These are phyloP conservation scores for Musa beccarii DNA, from an alignment of 176 grass and related monocot species.

Conservation along the genomic window DNA sequence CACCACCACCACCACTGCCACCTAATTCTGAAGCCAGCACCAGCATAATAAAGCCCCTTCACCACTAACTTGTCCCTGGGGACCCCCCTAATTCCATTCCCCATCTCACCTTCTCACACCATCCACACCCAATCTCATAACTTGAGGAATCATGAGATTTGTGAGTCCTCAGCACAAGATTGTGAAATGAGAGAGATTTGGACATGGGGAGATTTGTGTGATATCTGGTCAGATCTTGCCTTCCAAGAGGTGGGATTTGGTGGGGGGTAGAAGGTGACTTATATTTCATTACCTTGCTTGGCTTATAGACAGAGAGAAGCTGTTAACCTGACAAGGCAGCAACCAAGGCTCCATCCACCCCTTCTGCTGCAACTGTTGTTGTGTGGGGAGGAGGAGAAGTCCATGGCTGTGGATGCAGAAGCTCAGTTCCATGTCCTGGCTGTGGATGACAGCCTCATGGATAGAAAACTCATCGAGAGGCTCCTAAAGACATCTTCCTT, in stretches of 20 bases:
- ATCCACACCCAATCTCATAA: not conserved
- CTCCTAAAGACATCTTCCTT: slow-evolving; percentile 14
- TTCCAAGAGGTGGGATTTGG: slow-evolving; percentile 14
- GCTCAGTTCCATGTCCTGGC: slow-evolving; percentile 14
- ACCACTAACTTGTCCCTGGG: not conserved
- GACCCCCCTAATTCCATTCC: too few species aligned
- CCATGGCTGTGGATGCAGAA: slow-evolving; percentile 12
- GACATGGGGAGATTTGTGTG: not conserved
- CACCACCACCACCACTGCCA: not conserved
- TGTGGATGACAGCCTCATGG: slow-evolving; percentile 13
- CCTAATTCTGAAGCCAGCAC: not conserved
- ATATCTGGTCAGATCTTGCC: slow-evolving; percentile 12
- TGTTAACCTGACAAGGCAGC: not conserved
- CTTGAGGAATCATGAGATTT: not conserved
- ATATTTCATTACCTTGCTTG: not conserved
- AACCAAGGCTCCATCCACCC: not conserved
- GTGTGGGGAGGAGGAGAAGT: not conserved
- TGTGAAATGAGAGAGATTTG: not conserved
- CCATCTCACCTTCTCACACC: not conserved
- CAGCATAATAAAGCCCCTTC: not conserved
- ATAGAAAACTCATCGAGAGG: slow-evolving; percentile 13
- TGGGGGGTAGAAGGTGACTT: not conserved
- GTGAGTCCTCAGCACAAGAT: not conserved
- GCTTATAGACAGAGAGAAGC: not conserved
- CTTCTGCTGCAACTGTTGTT: not conserved